A percentile compares a stretch with the other conserved stretches of the same genome.
Conservation (phyloP, 495 filamentous ascomycete genomes). For the Oidiodendron maius region DNA sequence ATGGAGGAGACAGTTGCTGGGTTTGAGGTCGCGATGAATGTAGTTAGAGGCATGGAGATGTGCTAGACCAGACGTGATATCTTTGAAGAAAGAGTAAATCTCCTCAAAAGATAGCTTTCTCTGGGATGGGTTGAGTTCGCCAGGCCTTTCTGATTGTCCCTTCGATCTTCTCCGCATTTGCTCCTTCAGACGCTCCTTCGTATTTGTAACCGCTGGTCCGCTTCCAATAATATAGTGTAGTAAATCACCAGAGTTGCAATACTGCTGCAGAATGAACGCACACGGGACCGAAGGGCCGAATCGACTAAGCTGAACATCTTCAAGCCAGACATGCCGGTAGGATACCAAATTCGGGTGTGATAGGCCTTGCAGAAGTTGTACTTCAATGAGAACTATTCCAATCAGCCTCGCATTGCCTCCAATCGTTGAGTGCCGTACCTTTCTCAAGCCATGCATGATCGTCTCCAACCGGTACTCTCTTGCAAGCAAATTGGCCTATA, state of each 20-base stretch:
- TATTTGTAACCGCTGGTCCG: slow-evolving; percentile 43
- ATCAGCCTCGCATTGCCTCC: slow-evolving; percentile 1
- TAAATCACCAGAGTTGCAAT: slow-evolving; percentile 92
- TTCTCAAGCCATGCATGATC: slow-evolving; percentile 96
- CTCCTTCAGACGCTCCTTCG: slow-evolving; percentile 80
- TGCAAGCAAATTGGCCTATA: slow-evolving; percentile 78
- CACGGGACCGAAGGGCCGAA: slow-evolving; percentile 93
- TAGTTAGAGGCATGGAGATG: slow-evolving; percentile 91
- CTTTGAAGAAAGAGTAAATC: slow-evolving; percentile 94
- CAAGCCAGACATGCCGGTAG: slow-evolving; percentile 95
- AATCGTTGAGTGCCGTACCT: slow-evolving; percentile 24
- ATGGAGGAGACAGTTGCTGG: slow-evolving; percentile 84
- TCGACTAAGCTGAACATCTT: slow-evolving; percentile 72
- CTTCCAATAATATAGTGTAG: slow-evolving; percentile 75
- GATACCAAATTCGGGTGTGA: slow-evolving; percentile 95
- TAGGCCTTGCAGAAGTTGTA: slow-evolving; percentile 83
- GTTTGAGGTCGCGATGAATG: slow-evolving; percentile 94
- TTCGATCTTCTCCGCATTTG: slow-evolving; percentile 60
- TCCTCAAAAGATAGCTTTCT: slow-evolving; percentile 78
- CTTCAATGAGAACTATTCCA: slow-evolving; percentile 66
- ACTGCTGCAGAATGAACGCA: slow-evolving; percentile 95
- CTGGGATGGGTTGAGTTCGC: slow-evolving; percentile 34
- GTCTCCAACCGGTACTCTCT: slow-evolving; percentile 90
- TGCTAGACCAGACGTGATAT: slow-evolving; percentile 85
- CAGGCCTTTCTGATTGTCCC: slow-evolving; percentile 45